Evolutionary conservation across 306 rosid species (phyloP).

Genomic region (cucumber (Cucumis sativus)): Cucumber_9930_V3 NC_026658.2:24244501-24245000

Average conservation of each 20-base stretch:
- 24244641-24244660: constrained; percentile 62
- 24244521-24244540: neutral
- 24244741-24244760: constrained; percentile 21
- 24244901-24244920: neutral
- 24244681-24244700: constrained; percentile 9
- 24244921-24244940: neutral
- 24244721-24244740: constrained; percentile 12
- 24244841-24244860: neutral
- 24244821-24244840: neutral
- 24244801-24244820: neutral
- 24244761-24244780: neutral
- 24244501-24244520: constrained; percentile 5
- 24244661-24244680: constrained; percentile 14
- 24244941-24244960: neutral
- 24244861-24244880: neutral
- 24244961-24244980: constrained; percentile 4
- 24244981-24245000: neutral
- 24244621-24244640: constrained; percentile 42
- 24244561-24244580: neutral
- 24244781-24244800: neutral
- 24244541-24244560: neutral
- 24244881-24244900: neutral
- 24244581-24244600: neutral
- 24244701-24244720: constrained; percentile 14
- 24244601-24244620: constrained; percentile 9